Base-by-base conservation (phyloP, 805 yeast genomes). In the Candida manassasensis region DNA sequence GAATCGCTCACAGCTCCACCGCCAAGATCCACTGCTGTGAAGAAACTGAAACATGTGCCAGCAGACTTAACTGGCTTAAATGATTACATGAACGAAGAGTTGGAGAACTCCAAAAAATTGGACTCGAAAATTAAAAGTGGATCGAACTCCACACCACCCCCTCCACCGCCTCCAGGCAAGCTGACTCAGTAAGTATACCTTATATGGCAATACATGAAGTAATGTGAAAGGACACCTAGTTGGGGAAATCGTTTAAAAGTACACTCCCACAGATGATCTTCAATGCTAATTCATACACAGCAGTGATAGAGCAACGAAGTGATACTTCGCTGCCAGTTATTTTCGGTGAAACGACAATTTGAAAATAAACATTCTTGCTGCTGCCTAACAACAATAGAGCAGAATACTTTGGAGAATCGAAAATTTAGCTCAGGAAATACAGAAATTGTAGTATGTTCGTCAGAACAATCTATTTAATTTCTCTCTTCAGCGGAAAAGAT, bases 41-140 rank as follows among this genome's bases (percentile, higher is more conserved):
- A 54, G 34, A 57, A 60, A 35, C 62, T 59, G 49, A 63, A 54
- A 41, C 48, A 51, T 16, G 43, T 46, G 8, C 35, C 46, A 7
- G 49, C 47, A 17, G 50, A 49, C 12, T 37, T 49, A 11, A 52
- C 43, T 19, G 67, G 53, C 8, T 48, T 67, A 29, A 57, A 50
- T 29, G 67, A 60, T 32, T 63, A 58, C 38, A 63, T 67, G 71
- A 63, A 66, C 39, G 71, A 66, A 42, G 72, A 67, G 39, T 53
- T 67, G 29, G 59, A 57, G 19, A 66, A 59, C 39, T 65, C 71
- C 1, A 65, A 65, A 36, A 59, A 57, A 26, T 30, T 43, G 29
- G 73, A 67, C 33, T 41, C 47, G 9, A 48, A 44, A 14, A 29
- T 39, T 15, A 28, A 11, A 16, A 32, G 17, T 16, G 34, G 11